Base-by-base conservation (phyloP, 305 asterid genomes). In the Plantago coronopus region DNA sequence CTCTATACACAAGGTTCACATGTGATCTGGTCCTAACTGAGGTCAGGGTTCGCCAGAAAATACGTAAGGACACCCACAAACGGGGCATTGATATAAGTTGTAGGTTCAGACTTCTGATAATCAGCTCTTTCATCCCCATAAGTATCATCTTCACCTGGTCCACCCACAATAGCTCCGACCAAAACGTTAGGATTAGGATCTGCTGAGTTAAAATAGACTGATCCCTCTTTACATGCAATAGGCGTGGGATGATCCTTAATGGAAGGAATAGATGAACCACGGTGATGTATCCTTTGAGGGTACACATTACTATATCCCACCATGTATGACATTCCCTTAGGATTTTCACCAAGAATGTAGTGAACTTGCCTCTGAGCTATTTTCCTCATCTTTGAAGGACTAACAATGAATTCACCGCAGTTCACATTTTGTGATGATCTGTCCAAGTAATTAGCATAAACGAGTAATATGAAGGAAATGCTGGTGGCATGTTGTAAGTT, bases 31-130 rank as follows among this genome's bases (percentile, higher is more conserved):
- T 17, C 69, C 83, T 74, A 74, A 59, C 62, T 68, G 25, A 59
- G 55, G 49, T 75, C 71, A 22, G 93, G 87, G 60, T 77, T 82
- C 8, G 89, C 87, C 64, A 68, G 74, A 64, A 88, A 81, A 38
- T 81, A 84, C 0, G 95, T 93, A 54, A 88, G 69, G 31, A 66
- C 95, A 42, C 98, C 96, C 43, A 88, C 95, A 65, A 91, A 84
- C 47, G 96, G 95, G 20, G 98, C 95, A 72, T 91, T 88, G 42
- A 91, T 86, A 54, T 91, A 91, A 51, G 97, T 91, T 0, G 97
- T 83, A 14, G 97, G 96, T 66, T 91, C 96, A 0, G 96, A 86
- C 64, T 86, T 81, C 3, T 77, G 59, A 63, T 70, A 86, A 70
- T 86, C 87, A n/a, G 0, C 85, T 18, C 98, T 79, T 45, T 77